Base-by-base conservation (phyloP, 2,329 filamentous ascomycete species). In the Cladophialophora psammophila region DNA sequence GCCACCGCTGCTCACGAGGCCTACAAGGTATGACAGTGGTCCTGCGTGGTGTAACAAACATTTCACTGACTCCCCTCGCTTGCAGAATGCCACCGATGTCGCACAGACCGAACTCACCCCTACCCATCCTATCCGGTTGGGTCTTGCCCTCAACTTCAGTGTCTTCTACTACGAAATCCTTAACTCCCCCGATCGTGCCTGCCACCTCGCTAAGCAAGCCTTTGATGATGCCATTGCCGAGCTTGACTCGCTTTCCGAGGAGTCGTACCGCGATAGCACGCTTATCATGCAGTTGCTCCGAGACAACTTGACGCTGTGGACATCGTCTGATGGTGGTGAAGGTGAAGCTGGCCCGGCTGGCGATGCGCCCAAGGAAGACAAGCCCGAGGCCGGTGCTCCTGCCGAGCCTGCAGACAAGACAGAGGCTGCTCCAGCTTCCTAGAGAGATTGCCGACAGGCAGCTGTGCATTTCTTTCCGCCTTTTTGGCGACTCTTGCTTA, bases 141-240 rank as follows among this genome's bases (percentile, higher is more conserved):
- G 94, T 82, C 91, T 98, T 78, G 94, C 94, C 75, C 90, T 98
- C 76, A 98, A 97, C 91, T 97, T 98, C 89, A 97, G 94, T 72
- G 94, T 97, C 78, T 97, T 97, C 87, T 97, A 97, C 89, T 97
- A 97, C 84, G 95, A 97, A 88, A 97, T 97, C 81, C 87, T 97
- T 80, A 98, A 97, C 90, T 96, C 94, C 40, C 94, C 94, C 78
- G 94, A 97, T 83, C 93, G 92, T 80, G 94, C 94, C 78, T 98
- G 94, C 89, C 94, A 98, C 81, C 90, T 98, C 74, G 94, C 94
- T 83, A 98, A 98, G 90, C 94, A 98, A 87, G 94, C 95, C 59
- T 98, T 98, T 79, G 94, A 98, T 80, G 94, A 97, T 81, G 94
- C 94, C 78, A 97, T 98, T 81, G 94, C 94, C 78, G 94, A 98